These are phyloP conservation scores for Hyphopichia wangnamkhiaoensis DNA, from an alignment of 1,139 yeast species.

Conservation along the genomic window DNA sequence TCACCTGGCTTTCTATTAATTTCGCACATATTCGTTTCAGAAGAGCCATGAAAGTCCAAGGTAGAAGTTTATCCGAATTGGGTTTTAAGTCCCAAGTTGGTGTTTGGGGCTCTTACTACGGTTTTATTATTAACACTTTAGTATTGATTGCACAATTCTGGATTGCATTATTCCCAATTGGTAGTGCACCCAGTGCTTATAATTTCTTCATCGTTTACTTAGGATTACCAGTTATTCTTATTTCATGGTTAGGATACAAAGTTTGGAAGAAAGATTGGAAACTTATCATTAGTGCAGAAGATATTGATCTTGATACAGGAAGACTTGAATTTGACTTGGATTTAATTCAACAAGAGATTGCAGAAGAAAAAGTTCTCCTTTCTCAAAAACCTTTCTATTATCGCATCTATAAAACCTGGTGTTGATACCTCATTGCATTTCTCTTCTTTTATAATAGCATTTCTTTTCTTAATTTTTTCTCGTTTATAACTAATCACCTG, in stretches of 20 bases:
- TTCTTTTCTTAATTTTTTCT: too few relatives aligned
- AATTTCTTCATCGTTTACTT: conserved; percentile 26
- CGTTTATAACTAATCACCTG: too few relatives aligned
- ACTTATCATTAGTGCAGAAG: conserved; percentile 22
- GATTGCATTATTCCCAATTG: conserved; percentile 29
- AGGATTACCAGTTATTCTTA: conserved; percentile 25
- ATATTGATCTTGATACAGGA: conserved; percentile 32
- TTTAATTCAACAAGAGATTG: conserved; percentile 29
- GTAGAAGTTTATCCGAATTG: conserved; percentile 26
- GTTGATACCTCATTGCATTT: too few relatives aligned
- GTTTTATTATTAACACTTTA: conserved; percentile 21
- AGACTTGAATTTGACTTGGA: conserved; percentile 33
- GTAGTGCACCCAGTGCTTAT: conserved; percentile 20
- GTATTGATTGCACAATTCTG: conserved; percentile 33
- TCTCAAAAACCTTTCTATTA: conserved; percentile 23
- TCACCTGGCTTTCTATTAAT: conserved; percentile 34
- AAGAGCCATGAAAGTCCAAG: conserved; percentile 29
- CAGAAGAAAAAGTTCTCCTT: conserved; percentile 26
- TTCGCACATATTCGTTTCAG: conserved; percentile 28
- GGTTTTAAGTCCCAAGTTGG: conserved; percentile 28
- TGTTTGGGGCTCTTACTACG: conserved; percentile 24
- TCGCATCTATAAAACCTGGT: conserved; percentile 23
- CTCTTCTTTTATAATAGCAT: too few relatives aligned
- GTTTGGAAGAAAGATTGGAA: conserved; percentile 25
- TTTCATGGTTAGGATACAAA: conserved; percentile 26